Conservation (phyloP, 306 rosid species). For the Ceratonia siliqua region DNA sequence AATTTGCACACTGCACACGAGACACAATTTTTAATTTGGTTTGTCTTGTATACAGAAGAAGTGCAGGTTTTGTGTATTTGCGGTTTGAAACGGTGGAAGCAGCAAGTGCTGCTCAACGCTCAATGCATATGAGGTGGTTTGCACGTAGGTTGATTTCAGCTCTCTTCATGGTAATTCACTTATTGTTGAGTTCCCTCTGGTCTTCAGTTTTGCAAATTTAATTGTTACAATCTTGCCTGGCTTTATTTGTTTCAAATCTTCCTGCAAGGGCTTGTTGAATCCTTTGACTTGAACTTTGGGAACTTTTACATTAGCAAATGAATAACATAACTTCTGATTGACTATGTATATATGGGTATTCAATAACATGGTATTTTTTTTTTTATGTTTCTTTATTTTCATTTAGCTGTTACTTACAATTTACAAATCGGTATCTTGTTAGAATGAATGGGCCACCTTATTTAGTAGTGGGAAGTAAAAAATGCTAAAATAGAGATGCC, state of each 20-base stretch:
- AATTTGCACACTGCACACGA: neutral
- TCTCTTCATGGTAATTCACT: constrained; percentile 69
- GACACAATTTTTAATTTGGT: constrained; percentile 13
- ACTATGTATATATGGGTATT: neutral
- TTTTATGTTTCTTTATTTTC: neutral
- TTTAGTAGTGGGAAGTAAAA: neutral
- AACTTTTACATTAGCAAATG: too few relatives aligned
- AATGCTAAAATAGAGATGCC: neutral
- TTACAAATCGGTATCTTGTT: neutral
- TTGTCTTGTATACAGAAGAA: constrained; percentile 55
- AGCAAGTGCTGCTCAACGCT: constrained; percentile 78
- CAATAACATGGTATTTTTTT: neutral
- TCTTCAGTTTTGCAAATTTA: neutral
- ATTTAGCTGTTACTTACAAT: too few relatives aligned
- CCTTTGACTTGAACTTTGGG: neutral
- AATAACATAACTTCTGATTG: neutral
- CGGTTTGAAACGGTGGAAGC: constrained; percentile 83
- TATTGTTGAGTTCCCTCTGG: neutral
- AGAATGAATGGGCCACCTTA: neutral
- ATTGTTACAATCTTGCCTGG: neutral
- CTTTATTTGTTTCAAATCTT: neutral
- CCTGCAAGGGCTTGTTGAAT: constrained; percentile 13
- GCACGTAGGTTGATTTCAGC: constrained; percentile 90
- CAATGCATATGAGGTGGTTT: constrained; percentile 98
- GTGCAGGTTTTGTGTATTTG: constrained; percentile 91